phyloP scores from a whole-genome alignment of 169 alveolate genomes.

The Plasmodium relictum region DNA sequence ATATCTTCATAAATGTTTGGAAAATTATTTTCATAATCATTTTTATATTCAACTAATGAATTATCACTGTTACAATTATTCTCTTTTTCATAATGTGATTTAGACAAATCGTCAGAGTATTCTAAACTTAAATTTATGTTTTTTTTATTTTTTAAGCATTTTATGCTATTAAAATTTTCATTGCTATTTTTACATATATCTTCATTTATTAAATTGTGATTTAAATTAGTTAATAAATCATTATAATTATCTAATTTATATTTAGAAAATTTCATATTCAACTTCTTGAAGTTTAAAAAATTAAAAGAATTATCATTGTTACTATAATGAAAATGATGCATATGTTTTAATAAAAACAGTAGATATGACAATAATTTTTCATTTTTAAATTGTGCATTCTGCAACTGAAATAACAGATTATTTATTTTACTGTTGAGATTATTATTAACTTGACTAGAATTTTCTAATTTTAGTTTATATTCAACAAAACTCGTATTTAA shows the following conservation, averaged over 20 bases:
- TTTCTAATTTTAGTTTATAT: conserved; percentile 55
- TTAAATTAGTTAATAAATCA: too few relatives aligned
- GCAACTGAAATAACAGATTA: conserved; percentile 50
- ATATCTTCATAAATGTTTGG: background rate
- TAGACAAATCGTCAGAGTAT: too few relatives aligned
- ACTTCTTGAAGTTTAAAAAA: conserved; percentile 26
- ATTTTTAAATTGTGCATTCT: conserved; percentile 66
- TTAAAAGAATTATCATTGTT: background rate
- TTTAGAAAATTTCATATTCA: conserved; percentile 21
- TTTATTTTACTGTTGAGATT: conserved; percentile 58
- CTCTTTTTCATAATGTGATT: background rate
- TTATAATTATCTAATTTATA: too few relatives aligned
- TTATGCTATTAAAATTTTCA: too few relatives aligned
- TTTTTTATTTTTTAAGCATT: too few relatives aligned
- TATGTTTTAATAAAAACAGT: conserved; percentile 50
- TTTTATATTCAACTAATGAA: background rate
- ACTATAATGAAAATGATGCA: conserved; percentile 4
- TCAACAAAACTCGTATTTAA: conserved; percentile 32
- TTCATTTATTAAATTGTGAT: too few relatives aligned
- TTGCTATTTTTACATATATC: too few relatives aligned
- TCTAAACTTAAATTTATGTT: too few relatives aligned
- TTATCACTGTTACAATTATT: background rate
- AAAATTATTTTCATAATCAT: background rate
- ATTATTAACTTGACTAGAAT: conserved; percentile 39
- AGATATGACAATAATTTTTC: conserved; percentile 57